Conservation (phyloP, 805 yeast genomes). For the Wickerhamiella azyma region DNA sequence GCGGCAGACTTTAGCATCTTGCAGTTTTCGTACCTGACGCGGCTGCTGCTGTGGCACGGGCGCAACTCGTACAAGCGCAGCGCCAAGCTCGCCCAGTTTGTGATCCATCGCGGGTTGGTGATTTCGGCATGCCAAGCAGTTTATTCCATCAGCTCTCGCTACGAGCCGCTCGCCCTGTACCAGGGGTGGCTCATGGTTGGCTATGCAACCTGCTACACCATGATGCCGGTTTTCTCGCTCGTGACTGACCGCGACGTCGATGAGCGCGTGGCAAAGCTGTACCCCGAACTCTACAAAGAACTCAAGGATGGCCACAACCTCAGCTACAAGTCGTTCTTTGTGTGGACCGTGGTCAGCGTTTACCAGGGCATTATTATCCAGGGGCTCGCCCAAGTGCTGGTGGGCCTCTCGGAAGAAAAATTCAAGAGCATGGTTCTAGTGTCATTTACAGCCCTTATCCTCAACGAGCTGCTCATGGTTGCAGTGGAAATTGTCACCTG, state of each 20-base stretch:
- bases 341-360: constrained; percentile 81
- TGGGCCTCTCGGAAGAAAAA: constrained; percentile 39
- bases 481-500: constrained; percentile 86
- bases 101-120: constrained; percentile 88
- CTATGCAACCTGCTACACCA: constrained; percentile 90
- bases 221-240: constrained; percentile 94
- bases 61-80: constrained; percentile 92
- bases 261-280: constrained; percentile 73
- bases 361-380: constrained; percentile 86
- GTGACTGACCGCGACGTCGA: constrained; percentile 86
- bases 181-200: constrained; percentile 99
- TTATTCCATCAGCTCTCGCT: constrained; percentile 68
- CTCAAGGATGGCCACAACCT: constrained; percentile 76
- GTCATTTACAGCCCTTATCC: constrained; percentile 62
- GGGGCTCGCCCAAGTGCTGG: constrained; percentile 61
- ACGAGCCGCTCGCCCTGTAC: constrained; percentile 87
- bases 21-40: constrained; percentile 80
- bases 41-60: constrained; percentile 91
- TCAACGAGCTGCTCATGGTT: constrained; percentile 88
- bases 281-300: constrained; percentile 92
- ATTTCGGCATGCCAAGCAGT: constrained; percentile 94
- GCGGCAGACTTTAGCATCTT: constrained; percentile 95
- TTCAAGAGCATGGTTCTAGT: constrained; percentile 74
- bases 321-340: constrained; percentile 74
- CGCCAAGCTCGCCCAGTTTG: constrained; percentile 89